Evolutionary conservation across 345 rosid species (phyloP).

Genomic region (Ceriops zippeliana): DNA sequence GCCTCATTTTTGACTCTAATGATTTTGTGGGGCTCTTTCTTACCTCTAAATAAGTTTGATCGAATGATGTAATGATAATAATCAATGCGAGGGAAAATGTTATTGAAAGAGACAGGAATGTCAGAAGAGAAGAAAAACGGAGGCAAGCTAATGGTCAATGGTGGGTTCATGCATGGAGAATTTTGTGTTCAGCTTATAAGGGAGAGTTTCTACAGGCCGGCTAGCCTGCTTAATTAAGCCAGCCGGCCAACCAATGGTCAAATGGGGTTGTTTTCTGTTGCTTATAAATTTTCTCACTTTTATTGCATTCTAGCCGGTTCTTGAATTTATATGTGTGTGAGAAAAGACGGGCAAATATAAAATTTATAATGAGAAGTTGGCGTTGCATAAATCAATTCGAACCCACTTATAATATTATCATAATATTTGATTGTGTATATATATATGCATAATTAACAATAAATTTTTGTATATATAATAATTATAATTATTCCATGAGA

Average conservation of each 20-base stretch:
- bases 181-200: not conserved
- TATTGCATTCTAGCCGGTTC: not conserved
- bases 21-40: not conserved
- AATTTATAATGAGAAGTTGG: too few relatives aligned
- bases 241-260: slow-evolving; percentile 23
- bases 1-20: slow-evolving; percentile 37
- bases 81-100: too few relatives aligned
- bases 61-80: slow-evolving; percentile 1
- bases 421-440: too few relatives aligned
- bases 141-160: not conserved
- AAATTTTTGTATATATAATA: too few relatives aligned
- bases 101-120: too few relatives aligned
- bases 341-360: too few relatives aligned
- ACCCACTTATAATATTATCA: too few relatives aligned
- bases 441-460: too few relatives aligned
- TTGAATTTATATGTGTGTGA: too few relatives aligned
- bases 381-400: too few relatives aligned
- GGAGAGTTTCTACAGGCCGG: slow-evolving; percentile 19
- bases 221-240: slow-evolving; percentile 23
- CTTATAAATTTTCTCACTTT: not conserved
- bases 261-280: not conserved
- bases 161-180: not conserved
- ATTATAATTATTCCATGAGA: too few relatives aligned
- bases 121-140: not conserved
- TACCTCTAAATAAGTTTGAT: too few relatives aligned